These are phyloP conservation scores for Begonia fuchsioides DNA, from an alignment of 306 rosid species.

Conservation along the genomic window DNA sequence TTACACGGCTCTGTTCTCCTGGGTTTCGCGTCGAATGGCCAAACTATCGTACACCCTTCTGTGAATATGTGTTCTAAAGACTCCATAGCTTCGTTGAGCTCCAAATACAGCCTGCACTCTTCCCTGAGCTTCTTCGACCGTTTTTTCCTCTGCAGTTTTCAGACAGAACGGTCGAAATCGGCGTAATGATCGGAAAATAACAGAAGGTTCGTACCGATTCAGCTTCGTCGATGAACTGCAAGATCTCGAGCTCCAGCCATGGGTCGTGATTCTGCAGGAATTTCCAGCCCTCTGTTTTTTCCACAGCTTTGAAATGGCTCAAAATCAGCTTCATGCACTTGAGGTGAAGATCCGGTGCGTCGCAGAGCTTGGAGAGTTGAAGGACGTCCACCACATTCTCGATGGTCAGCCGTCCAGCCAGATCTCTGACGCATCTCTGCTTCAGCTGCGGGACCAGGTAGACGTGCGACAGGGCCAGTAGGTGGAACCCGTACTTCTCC, in stretches of 20 bases:
- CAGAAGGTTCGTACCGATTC: constrained; percentile 33
- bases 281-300: constrained; percentile 74
- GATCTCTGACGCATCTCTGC: constrained; percentile 41
- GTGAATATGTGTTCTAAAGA: constrained; percentile 84
- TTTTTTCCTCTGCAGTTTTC: constrained; percentile 50
- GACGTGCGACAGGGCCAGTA: constrained; percentile 73
- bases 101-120: constrained; percentile 38
- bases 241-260: constrained; percentile 65
- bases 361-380: constrained; percentile 79
- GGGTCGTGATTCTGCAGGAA: constrained; percentile 69
- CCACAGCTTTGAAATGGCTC: constrained; percentile 48
- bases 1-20: constrained; percentile 43
- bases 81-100: constrained; percentile 91
- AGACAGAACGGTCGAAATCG: background rate
- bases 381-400: constrained; percentile 81
- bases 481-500: constrained; percentile 67
- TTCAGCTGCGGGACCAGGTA: constrained; percentile 73
- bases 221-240: constrained; percentile 70
- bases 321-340: constrained; percentile 58
- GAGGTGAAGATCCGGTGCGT: constrained; percentile 78
- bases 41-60: constrained; percentile 74
- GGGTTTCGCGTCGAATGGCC: constrained; percentile 44
- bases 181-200: background rate
- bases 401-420: constrained; percentile 34
- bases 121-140: constrained; percentile 35